Percentiles rank a stretch among this genome's conserved stretches.
Evolutionary conservation across 768 basidiomycete genomes (phyloP).

Genomic region (Pleurotus ostreatus): DNA sequence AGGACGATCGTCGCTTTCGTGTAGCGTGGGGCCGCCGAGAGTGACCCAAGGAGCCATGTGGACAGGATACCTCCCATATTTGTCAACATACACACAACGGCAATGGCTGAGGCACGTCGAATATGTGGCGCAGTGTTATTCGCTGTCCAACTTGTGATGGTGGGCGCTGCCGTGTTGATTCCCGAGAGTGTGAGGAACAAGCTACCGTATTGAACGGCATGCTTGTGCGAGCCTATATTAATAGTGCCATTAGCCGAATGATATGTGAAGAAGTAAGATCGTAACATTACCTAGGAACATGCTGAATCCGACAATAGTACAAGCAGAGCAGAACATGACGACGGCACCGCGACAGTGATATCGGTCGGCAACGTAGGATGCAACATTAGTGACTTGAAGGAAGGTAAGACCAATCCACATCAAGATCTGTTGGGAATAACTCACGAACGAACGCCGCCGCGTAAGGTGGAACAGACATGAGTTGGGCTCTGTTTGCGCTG

Average conservation of each 20-base stretch:
- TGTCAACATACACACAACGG: constrained; percentile 35
- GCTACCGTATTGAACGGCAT: constrained; percentile 36
- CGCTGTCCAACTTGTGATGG: constrained; percentile 41
- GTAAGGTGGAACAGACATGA: constrained; percentile 45
- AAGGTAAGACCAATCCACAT: not conserved
- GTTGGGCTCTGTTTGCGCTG: constrained; percentile 37
- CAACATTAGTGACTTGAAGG: constrained; percentile 18
- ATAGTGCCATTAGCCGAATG: not conserved
- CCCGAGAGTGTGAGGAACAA: constrained; percentile 43
- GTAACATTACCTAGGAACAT: constrained; percentile 31
- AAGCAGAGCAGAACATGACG: constrained; percentile 24
- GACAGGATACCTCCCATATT: constrained; percentile 40
- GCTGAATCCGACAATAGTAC: constrained; percentile 32
- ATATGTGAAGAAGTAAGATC: not conserved
- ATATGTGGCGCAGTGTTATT: constrained; percentile 47
- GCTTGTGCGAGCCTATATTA: constrained; percentile 17
- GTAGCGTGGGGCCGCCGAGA: constrained; percentile 34
- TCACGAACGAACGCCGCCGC: constrained; percentile 28
- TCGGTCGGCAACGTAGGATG: constrained; percentile 21
- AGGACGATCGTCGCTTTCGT: constrained; percentile 27
- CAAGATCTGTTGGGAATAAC: not conserved
- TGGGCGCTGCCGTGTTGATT: constrained; percentile 34
- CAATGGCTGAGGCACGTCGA: constrained; percentile 45
- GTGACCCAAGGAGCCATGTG: constrained; percentile 36
- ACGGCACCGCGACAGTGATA: constrained; percentile 23